Evolutionary conservation across 2,329 filamentous ascomycete species (phyloP).

Genomic region (Aspergillus flavus): DNA sequence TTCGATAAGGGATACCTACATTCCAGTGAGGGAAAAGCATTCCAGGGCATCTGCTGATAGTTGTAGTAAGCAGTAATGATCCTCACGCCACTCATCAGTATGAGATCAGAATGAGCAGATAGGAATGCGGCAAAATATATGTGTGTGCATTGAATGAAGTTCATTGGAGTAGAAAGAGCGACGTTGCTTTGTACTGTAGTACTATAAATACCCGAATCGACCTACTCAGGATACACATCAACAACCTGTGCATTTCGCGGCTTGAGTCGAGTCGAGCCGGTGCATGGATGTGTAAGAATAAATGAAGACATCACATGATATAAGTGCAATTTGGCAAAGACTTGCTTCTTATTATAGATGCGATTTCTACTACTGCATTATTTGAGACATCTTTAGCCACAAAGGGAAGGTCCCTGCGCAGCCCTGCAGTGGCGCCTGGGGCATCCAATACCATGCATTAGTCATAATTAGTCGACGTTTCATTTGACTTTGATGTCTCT

Average conservation of each 20-base stretch:
- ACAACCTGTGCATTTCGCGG: neutral
- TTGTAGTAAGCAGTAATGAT: neutral
- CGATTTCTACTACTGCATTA: neutral
- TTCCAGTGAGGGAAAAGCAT: neutral
- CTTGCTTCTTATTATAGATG: neutral
- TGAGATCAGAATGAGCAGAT: neutral
- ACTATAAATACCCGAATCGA: neutral
- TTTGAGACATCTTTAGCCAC: neutral
- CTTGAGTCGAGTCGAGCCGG: neutral
- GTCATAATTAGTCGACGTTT: neutral
- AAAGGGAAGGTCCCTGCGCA: neutral
- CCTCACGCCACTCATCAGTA: neutral
- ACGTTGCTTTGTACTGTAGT: neutral
- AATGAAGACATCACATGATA: neutral
- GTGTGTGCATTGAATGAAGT: neutral
- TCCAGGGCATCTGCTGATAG: neutral
- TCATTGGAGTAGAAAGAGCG: neutral
- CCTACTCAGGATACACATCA: too few species aligned
- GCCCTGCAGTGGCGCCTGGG: slow-evolving; percentile 1
- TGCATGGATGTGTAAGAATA: neutral
- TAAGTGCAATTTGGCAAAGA: neutral
- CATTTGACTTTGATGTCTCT: neutral
- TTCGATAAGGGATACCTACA: neutral
- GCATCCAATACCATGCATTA: slow-evolving; percentile 3
- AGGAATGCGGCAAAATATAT: neutral